These are phyloP conservation scores for Ustilago crameri DNA, from an alignment of 1,284 basidiomycete species.

Conservation along the genomic window DNA sequence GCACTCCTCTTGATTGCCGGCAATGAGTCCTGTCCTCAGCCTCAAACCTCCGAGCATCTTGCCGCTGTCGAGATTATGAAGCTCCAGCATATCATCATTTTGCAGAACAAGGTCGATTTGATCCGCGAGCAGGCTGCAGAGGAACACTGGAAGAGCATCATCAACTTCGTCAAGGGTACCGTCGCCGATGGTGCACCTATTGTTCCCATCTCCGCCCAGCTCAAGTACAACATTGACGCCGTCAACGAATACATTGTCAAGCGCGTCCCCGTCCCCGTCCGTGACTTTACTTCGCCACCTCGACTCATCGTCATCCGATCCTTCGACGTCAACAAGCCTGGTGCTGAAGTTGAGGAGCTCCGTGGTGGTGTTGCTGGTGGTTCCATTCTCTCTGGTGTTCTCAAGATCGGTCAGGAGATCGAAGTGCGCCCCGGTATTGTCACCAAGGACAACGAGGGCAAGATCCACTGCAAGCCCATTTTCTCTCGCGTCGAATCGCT, in stretches of 20 bases:
- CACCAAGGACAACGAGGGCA: constrained; percentile 90
- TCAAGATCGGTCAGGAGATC: constrained; percentile 89
- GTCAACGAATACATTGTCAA: constrained; percentile 99
- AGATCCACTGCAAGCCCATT: constrained; percentile 91
- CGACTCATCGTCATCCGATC: constrained; percentile 97
- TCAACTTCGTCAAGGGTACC: constrained; percentile 73
- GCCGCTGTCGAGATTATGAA: constrained; percentile 99
- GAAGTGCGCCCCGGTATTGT: constrained; percentile 98
- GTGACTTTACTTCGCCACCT: constrained; percentile 91
- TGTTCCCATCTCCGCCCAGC: constrained; percentile 96
- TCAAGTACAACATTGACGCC: constrained; percentile 99
- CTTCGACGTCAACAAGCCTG: constrained; percentile 99
- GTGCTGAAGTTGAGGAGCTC: constrained; percentile 93
- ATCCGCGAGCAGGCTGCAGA: constrained; percentile 66
- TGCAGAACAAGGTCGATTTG: constrained; percentile 74
- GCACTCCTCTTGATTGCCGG: constrained; percentile 93
- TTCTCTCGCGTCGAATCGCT: constrained; percentile 90
- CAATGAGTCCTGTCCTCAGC: constrained; percentile 98
- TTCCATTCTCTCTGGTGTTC: constrained; percentile 90
- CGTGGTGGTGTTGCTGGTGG: constrained; percentile 99
- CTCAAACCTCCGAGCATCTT: constrained; percentile 97
- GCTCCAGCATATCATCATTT: constrained; percentile 94
- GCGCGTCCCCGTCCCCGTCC: constrained; percentile 90
- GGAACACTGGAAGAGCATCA: constrained; percentile 67
- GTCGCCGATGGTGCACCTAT: constrained; percentile 97